Conservation (phyloP, 1,139 yeast species). For the Zygotorulaspora mrakii region DNA sequence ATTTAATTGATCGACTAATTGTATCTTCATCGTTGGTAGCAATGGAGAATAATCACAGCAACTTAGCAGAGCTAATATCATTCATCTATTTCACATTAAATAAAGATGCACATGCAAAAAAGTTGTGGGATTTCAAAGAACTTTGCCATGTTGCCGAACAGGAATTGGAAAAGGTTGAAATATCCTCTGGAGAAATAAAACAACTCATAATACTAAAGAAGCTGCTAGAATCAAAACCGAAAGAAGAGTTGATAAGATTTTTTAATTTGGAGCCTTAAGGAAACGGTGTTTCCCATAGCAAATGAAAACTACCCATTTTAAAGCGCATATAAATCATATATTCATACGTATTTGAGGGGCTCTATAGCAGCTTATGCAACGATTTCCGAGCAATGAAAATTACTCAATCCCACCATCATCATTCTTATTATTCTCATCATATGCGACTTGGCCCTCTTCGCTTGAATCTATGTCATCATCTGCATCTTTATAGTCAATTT, state of each 20-base stretch:
- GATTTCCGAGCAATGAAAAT: not conserved
- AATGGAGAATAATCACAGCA: conserved; percentile 5
- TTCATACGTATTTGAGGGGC: conserved; percentile 6
- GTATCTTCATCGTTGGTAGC: conserved; percentile 8
- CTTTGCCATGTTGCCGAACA: conserved; percentile 41
- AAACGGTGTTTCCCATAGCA: not conserved
- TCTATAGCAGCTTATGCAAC: not conserved
- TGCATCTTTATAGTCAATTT: conserved; percentile 43
- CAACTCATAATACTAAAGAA: conserved; percentile 57
- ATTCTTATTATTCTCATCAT: not conserved
- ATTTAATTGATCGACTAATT: conserved; percentile 31
- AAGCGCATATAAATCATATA: conserved; percentile 2
- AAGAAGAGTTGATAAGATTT: conserved; percentile 59
- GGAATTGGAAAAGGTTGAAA: conserved; percentile 25
- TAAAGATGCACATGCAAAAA: conserved; percentile 27
- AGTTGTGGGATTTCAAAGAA: conserved; percentile 35
- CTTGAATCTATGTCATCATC: conserved; percentile 36
- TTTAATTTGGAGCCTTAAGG: conserved; percentile 35
- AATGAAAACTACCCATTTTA: not conserved
- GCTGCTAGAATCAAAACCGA: conserved; percentile 66
- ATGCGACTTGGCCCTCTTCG: conserved; percentile 16
- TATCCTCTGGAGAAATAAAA: conserved; percentile 42
- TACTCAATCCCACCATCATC: not conserved
- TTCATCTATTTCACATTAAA: conserved; percentile 26
- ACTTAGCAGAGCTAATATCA: conserved; percentile 22